Evolutionary conservation across 2,329 filamentous ascomycete species (phyloP), one percentile per base, ranked within the genome.

Genomic region (Neoarthrinium moseri): DNA sequence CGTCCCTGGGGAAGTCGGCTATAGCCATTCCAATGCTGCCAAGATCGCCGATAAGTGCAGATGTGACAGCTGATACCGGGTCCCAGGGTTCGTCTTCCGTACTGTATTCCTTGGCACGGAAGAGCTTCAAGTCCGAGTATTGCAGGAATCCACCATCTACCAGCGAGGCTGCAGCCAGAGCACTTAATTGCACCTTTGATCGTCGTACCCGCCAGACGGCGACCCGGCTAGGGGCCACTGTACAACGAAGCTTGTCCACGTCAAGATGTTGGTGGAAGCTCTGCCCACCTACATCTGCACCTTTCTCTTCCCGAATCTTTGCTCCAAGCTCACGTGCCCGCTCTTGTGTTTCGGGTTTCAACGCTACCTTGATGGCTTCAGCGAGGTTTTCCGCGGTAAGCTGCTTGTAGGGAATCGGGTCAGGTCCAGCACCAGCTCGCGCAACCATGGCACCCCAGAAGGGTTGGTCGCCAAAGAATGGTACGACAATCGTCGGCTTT

Each of bases 391-490:
- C 81, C 0, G 77, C 74, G 0, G 80, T 89, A 29, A 91, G 66
- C 23, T 82, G 71, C 53, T 86, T 86, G 61, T 86, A 81, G 0
- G 84, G 84, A 39, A 90, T 81, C 0, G 87, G 86, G 1, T 74
- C 66, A 0, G 87, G 87, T 0, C 88, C 87, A 5, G 87, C 88
- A 8, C 86, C 85, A 6, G 87, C 86, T 48, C 74, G 77, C 0
- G 83, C 77, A 30, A 91, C 81, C 78, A 91, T 91, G 8, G 83
- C 75, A 6, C 88, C 88, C 88, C 88, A 91, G 58, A 91, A 92
- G 1, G 85, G 85, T 62, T 92, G 88, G 56, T 92, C 88, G 2
- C 88, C 88, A 59, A 91, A 95, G 69, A 95, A 95, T 0, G 90
- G 90, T 0, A 95, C 83, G 3, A 95, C 78, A 2, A 94, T 80